A percentile compares a stretch with the other conserved stretches of the same genome.
Conservation (phyloP, 352 stramenopile genomes). For the Salisapilia sapeloensis region DNA sequence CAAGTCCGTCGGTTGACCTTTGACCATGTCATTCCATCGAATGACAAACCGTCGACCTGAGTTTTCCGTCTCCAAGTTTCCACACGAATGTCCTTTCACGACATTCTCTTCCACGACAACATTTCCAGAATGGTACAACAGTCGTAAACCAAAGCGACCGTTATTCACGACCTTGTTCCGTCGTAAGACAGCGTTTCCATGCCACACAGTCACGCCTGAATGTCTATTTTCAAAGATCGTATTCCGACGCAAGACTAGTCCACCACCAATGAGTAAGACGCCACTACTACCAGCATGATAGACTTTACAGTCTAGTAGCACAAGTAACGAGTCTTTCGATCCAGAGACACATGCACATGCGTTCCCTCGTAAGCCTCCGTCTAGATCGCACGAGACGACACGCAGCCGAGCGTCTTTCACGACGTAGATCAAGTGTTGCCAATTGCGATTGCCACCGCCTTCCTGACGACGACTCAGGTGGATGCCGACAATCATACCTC, state of each 20-base stretch:
- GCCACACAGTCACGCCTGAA: conserved; percentile 35
- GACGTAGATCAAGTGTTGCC: conserved; percentile 46
- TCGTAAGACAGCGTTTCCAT: conserved; percentile 35
- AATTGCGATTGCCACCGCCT: conserved; percentile 9
- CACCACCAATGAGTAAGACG: conserved; percentile 32
- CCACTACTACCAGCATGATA: conserved; percentile 35
- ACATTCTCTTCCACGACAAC: conserved; percentile 65
- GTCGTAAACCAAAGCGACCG: conserved; percentile 43
- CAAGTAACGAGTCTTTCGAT: conserved; percentile 9
- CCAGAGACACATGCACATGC: conserved; percentile 44
- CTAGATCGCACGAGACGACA: conserved; percentile 50
- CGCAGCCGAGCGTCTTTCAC: conserved; percentile 19
- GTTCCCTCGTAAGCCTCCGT: conserved; percentile 41
- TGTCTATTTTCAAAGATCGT: conserved; percentile 31
- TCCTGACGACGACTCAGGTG: conserved; percentile 24
- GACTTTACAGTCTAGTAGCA: conserved; percentile 45
- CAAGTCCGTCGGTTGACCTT: conserved; percentile 27
- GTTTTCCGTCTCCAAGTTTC: conserved; percentile 58
- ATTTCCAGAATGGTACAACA: conserved; percentile 51
- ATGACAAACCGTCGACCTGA: conserved; percentile 61
- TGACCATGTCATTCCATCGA: conserved; percentile 59
- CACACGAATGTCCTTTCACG: conserved; percentile 40
- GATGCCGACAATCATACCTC: conserved; percentile 46
- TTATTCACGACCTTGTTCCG: conserved; percentile 52
- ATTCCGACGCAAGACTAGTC: conserved; percentile 38